Evolutionary conservation across 1,284 basidiomycete species (phyloP).

Genomic region (Trametes versicolor): DNA sequence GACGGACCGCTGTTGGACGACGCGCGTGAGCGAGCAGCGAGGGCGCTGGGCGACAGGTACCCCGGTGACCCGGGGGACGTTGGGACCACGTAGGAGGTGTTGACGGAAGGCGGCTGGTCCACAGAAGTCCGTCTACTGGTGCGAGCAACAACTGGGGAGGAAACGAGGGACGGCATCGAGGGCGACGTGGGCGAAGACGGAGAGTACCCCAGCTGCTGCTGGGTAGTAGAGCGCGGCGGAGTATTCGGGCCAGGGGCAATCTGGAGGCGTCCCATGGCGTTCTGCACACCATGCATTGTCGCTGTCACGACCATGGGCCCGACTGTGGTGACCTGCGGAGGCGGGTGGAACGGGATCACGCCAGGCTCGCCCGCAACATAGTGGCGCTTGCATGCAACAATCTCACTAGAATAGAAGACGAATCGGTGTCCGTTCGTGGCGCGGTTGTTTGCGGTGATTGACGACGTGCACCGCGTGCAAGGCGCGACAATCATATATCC

Average conservation of each 20-base stretch:
- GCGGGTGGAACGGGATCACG: slow-evolving; percentile 60
- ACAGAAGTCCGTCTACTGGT: slow-evolving; percentile 32
- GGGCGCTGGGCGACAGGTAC: slow-evolving; percentile 19
- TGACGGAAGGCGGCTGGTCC: slow-evolving; percentile 22
- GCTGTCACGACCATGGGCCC: slow-evolving; percentile 39
- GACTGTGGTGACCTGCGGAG: too few species aligned
- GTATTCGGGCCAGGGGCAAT: slow-evolving; percentile 5
- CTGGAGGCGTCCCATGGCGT: slow-evolving; percentile 18
- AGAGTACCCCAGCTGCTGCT: slow-evolving; percentile 7
- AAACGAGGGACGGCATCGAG: slow-evolving; percentile 31
- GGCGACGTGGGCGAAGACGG: slow-evolving; percentile 25
- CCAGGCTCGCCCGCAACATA: slow-evolving; percentile 78
- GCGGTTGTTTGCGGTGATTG: slow-evolving; percentile 68
- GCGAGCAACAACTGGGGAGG: slow-evolving; percentile 31
- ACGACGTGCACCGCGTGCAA: slow-evolving; percentile 79
- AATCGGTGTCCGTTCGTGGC: slow-evolving; percentile 88
- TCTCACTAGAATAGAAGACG: slow-evolving; percentile 86
- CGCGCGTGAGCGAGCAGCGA: slow-evolving; percentile 15
- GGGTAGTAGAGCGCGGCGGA: slow-evolving; percentile 9
- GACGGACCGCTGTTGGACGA: slow-evolving; percentile 5
- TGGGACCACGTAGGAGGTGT: slow-evolving; percentile 23
- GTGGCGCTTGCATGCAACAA: slow-evolving; percentile 74
- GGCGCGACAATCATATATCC: slow-evolving; percentile 83
- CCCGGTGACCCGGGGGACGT: slow-evolving; percentile 11
- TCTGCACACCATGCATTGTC: slow-evolving; percentile 11